These are phyloP conservation scores for Gynochthodes officinalis DNA, from an alignment of 257 asterid genomes.

Conservation along the genomic window DNA sequence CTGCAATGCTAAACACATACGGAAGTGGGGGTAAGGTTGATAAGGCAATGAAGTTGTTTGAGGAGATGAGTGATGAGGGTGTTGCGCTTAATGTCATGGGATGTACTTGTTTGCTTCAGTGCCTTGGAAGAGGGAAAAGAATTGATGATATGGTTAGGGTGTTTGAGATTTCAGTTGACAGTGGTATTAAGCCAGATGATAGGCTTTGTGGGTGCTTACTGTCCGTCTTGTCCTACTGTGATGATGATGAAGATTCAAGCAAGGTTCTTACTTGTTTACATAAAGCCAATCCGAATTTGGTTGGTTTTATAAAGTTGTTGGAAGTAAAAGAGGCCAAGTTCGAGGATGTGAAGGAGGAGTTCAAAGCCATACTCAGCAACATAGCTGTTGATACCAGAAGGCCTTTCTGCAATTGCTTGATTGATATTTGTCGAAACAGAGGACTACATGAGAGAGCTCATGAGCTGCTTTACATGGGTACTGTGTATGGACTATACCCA, in stretches of 20 bases:
- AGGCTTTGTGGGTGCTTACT: constrained; percentile 83
- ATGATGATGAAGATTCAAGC: constrained; percentile 55
- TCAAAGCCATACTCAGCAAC: constrained; percentile 49
- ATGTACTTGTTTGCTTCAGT: constrained; percentile 82
- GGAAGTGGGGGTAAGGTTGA: constrained; percentile 78
- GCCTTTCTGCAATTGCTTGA: constrained; percentile 86
- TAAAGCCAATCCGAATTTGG: constrained; percentile 43
- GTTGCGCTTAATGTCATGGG: constrained; percentile 86
- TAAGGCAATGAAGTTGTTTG: constrained; percentile 77
- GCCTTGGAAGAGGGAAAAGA: constrained; percentile 71
- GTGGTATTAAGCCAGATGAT: constrained; percentile 87
- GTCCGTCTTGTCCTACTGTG: constrained; percentile 65
- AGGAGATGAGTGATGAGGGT: constrained; percentile 55
- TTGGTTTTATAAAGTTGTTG: constrained; percentile 42
- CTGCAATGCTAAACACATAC: constrained; percentile 84
- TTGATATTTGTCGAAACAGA: constrained; percentile 68
- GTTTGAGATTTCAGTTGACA: constrained; percentile 41
- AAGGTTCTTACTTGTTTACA: constrained; percentile 67
- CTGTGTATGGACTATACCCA: constrained; percentile 69
- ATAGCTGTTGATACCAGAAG: constrained; percentile 70
- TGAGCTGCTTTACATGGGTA: constrained; percentile 70
- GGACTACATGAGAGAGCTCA: constrained; percentile 58
- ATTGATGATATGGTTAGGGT: constrained; percentile 72
- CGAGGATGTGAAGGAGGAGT: constrained; percentile 53
- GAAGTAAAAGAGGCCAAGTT: constrained; percentile 31